Evolutionary conservation across 192 early-diverging fungal genomes (phyloP).

Genomic region (Gaertneriomyces semiglobifer): DNA sequence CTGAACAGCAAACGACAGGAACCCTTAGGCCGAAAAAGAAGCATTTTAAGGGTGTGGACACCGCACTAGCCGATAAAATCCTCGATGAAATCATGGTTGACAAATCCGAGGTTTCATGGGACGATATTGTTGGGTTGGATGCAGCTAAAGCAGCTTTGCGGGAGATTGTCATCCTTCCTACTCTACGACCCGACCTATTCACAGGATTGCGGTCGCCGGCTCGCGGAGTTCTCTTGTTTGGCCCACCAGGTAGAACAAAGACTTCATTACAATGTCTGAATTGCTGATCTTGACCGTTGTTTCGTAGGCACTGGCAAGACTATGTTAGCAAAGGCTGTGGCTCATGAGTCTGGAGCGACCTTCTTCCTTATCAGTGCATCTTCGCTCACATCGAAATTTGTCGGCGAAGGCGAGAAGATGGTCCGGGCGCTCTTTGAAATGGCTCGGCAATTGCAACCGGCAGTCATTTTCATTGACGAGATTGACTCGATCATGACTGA

Average conservation of each 20-base stretch:
- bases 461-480: conserved; percentile 59
- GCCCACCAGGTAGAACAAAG: not conserved
- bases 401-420: conserved; percentile 59
- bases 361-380: conserved; percentile 56
- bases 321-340: conserved; percentile 58
- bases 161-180: conserved; percentile 57
- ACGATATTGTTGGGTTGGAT: conserved; percentile 52
- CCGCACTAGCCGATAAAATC: conserved; percentile 44
- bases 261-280: not conserved
- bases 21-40: not conserved
- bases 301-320: conserved; percentile 52
- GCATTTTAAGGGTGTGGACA: conserved; percentile 31
- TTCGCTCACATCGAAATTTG: conserved; percentile 55
- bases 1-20: conserved; percentile 3
- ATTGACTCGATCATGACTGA: conserved; percentile 55
- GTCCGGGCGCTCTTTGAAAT: conserved; percentile 50
- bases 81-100: conserved; percentile 53
- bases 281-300: not conserved
- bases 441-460: conserved; percentile 50
- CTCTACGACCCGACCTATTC: conserved; percentile 55
- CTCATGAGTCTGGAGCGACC: conserved; percentile 48
- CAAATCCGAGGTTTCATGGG: conserved; percentile 44
- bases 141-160: conserved; percentile 47
- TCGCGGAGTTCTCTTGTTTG: conserved; percentile 10
- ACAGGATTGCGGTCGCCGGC: conserved; percentile 52